Evolutionary conservation across 1,139 yeast genomes (phyloP).

Genomic region (Entelexis sorbosivorans): DNA sequence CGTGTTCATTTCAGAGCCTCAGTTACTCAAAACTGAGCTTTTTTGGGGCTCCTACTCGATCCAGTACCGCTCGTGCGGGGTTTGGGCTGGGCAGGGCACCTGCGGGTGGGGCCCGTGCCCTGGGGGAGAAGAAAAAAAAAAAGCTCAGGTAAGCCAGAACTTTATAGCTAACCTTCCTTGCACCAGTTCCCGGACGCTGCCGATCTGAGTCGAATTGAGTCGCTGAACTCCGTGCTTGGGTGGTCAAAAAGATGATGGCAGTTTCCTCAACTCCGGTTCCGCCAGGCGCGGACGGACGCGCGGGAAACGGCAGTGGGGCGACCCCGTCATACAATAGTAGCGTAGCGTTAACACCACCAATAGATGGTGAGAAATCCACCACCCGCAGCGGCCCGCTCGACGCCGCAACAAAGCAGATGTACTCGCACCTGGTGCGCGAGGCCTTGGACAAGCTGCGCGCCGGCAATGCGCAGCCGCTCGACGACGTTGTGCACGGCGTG

Average conservation of each 20-base stretch:
- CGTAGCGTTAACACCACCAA: conserved; percentile 12
- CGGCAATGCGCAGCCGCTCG: conserved; percentile 1
- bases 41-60: no score
- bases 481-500: conserved; percentile 30
- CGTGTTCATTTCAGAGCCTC: no score
- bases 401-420: conserved; percentile 4
- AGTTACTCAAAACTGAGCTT: no score
- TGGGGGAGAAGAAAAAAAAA: not conserved
- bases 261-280: conserved; percentile 9
- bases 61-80: not conserved
- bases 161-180: not conserved
- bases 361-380: conserved; percentile 6
- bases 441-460: conserved; percentile 18
- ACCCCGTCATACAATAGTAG: conserved; percentile 8
- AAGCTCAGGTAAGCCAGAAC: not conserved
- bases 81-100: not conserved
- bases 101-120: not conserved
- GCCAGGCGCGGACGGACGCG: conserved; percentile 3
- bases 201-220: not conserved
- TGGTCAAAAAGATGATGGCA: conserved; percentile 13
- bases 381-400: not conserved
- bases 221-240: not conserved
- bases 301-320: conserved; percentile 3
- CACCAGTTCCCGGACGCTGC: not conserved
- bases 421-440: conserved; percentile 11